Conservation (phyloP, 768 basidiomycete species). For the Antrodiella citrinella region DNA sequence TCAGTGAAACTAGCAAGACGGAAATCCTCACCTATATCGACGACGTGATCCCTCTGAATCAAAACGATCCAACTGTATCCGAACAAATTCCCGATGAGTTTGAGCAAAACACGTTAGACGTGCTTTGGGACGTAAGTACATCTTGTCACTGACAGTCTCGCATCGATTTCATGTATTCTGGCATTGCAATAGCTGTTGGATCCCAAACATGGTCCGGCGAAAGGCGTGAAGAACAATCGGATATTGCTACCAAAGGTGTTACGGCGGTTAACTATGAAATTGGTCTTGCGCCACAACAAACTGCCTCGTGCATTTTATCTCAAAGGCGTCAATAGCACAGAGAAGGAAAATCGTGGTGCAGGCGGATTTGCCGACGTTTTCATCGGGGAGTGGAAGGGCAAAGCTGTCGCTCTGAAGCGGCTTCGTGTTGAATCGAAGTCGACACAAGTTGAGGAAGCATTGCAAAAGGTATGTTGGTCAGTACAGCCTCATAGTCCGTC, state of each 20-base stretch:
- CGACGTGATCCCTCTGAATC: not conserved
- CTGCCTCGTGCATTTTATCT: not conserved
- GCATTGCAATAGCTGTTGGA: not conserved
- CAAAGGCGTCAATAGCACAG: not conserved
- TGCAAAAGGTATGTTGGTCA: not conserved
- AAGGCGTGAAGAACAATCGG: not conserved
- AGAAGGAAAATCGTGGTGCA: not conserved
- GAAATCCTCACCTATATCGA: not conserved
- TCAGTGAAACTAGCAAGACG: too few species aligned
- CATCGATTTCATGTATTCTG: too few species aligned
- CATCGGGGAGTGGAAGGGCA: not conserved
- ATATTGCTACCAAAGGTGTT: not conserved
- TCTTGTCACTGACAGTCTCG: too few species aligned
- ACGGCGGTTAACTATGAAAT: not conserved
- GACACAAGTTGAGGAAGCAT: not conserved
- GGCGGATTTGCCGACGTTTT: not conserved
- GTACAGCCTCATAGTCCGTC: not conserved
- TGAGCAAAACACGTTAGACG: not conserved
- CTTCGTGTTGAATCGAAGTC: not conserved
- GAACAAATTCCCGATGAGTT: not conserved
- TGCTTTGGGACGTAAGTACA: not conserved
- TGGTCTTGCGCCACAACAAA: not conserved
- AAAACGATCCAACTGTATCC: not conserved
- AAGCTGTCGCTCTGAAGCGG: not conserved
- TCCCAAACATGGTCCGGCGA: not conserved